Evolutionary conservation across 129 eudicot genomes (phyloP).

Genomic region (Apium graveolens): DNA sequence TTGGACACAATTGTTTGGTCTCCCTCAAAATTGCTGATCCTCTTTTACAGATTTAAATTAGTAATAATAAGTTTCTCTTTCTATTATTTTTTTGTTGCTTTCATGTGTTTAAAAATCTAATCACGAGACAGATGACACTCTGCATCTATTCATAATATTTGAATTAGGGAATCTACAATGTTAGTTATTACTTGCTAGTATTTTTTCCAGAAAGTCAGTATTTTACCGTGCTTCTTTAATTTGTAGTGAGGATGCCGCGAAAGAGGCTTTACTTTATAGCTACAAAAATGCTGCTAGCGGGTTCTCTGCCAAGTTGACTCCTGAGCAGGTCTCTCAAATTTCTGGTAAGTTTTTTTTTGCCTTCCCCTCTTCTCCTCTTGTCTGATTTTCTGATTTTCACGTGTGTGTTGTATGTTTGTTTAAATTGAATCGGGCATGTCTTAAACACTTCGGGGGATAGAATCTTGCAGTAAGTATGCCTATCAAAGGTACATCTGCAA

Average conservation of each 20-base stretch:
- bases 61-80: background rate
- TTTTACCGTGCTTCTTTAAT: background rate
- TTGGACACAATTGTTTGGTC: background rate
- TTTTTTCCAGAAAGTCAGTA: background rate
- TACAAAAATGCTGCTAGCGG: conserved; percentile 94
- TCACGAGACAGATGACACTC: background rate
- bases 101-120: background rate
- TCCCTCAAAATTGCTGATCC: background rate
- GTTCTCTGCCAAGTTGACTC: conserved; percentile 87
- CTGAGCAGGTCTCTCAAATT: conserved; percentile 62
- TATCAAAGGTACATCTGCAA: too few species aligned
- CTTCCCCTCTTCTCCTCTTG: background rate
- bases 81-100: background rate
- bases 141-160: background rate
- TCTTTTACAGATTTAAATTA: background rate
- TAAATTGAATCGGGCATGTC: background rate
- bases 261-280: conserved; percentile 61
- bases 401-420: background rate
- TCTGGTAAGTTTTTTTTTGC: conserved; percentile 41
- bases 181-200: background rate
- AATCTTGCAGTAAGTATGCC: too few species aligned
- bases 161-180: background rate
- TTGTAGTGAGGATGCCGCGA: conserved; percentile 90
- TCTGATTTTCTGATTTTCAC: background rate
- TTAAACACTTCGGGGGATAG: background rate